Conservation (phyloP, 805 yeast species). For the Crinitomyces ghanaensis region DNA sequence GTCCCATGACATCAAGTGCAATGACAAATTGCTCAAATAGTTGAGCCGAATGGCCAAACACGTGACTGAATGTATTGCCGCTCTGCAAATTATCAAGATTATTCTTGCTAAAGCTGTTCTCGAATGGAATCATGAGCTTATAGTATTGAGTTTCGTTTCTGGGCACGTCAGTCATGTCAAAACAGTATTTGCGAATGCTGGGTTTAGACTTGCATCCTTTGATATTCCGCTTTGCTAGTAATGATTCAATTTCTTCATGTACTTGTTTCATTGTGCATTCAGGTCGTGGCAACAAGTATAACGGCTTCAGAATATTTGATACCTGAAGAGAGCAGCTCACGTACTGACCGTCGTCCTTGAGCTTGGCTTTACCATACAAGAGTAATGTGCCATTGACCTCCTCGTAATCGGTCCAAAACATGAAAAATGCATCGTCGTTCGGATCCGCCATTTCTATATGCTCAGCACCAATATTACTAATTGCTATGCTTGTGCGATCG, state of each 20-base stretch:
- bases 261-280: slow-evolving; percentile 44
- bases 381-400: slow-evolving; percentile 62
- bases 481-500: no score
- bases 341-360: slow-evolving; percentile 35
- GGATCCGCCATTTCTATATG: no score
- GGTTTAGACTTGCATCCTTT: slow-evolving; percentile 58
- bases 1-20: slow-evolving; percentile 85
- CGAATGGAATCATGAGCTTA: slow-evolving; percentile 62
- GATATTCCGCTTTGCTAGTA: slow-evolving; percentile 49
- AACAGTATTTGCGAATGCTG: slow-evolving; percentile 70
- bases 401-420: slow-evolving; percentile 86
- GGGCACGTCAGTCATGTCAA: slow-evolving; percentile 74
- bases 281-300: slow-evolving; percentile 66
- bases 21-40: slow-evolving; percentile 80
- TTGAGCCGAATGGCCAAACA: slow-evolving; percentile 65
- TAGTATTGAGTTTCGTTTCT: slow-evolving; percentile 68
- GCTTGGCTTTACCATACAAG: slow-evolving; percentile 69
- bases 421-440: slow-evolving; percentile 45
- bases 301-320: slow-evolving; percentile 54
- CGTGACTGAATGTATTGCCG: slow-evolving; percentile 67
- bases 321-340: slow-evolving; percentile 73
- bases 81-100: slow-evolving; percentile 26
- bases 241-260: slow-evolving; percentile 61
- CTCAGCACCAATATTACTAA: no score
- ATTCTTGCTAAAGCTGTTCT: slow-evolving; percentile 40